A percentile compares a stretch with the other conserved stretches of the same genome.
Evolutionary conservation across 768 basidiomycete species (phyloP).

Genomic region (Russula abietina): DNA sequence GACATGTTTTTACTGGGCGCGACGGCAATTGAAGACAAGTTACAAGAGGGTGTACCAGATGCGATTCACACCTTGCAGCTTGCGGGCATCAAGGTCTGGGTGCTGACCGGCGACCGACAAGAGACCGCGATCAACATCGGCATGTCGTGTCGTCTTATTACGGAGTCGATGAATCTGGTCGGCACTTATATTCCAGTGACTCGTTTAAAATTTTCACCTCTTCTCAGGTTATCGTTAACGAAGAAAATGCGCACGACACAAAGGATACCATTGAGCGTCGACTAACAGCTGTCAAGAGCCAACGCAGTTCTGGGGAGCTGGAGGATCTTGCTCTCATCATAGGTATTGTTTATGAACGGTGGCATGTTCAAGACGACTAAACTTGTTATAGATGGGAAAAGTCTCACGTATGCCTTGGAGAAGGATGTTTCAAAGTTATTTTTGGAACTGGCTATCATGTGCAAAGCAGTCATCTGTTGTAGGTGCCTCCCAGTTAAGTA

Average conservation of each 20-base stretch:
- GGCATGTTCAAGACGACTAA: not conserved
- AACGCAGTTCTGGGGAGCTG: slow-evolving; percentile 82
- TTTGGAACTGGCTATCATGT: slow-evolving; percentile 93
- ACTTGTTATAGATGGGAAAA: slow-evolving; percentile 75
- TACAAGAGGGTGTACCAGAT: slow-evolving; percentile 98
- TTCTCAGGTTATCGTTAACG: slow-evolving; percentile 85
- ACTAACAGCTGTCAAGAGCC: slow-evolving; percentile 87
- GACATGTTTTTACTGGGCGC: slow-evolving; percentile 91
- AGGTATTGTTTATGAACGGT: slow-evolving; percentile 41
- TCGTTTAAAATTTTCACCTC: not conserved
- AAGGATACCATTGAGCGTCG: slow-evolving; percentile 84
- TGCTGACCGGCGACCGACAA: slow-evolving; percentile 94
- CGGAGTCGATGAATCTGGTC: slow-evolving; percentile 97
- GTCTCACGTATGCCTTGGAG: slow-evolving; percentile 85
- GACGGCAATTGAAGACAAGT: slow-evolving; percentile 96
- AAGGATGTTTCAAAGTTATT: slow-evolving; percentile 87
- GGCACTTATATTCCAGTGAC: slow-evolving; percentile 23
- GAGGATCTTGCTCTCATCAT: slow-evolving; percentile 95
- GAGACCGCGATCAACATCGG: slow-evolving; percentile 99
- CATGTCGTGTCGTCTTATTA: slow-evolving; percentile 93
- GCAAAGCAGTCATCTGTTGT: slow-evolving; percentile 99
- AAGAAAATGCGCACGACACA: slow-evolving; percentile 75
- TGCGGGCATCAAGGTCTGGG: slow-evolving; percentile 99
- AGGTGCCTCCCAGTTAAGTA: slow-evolving; percentile 30
- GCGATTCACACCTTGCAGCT: slow-evolving; percentile 96